These are phyloP conservation scores for Aspergillus jensenii DNA, from an alignment of 2,329 filamentous ascomycete genomes.

Conservation along the genomic window DNA sequence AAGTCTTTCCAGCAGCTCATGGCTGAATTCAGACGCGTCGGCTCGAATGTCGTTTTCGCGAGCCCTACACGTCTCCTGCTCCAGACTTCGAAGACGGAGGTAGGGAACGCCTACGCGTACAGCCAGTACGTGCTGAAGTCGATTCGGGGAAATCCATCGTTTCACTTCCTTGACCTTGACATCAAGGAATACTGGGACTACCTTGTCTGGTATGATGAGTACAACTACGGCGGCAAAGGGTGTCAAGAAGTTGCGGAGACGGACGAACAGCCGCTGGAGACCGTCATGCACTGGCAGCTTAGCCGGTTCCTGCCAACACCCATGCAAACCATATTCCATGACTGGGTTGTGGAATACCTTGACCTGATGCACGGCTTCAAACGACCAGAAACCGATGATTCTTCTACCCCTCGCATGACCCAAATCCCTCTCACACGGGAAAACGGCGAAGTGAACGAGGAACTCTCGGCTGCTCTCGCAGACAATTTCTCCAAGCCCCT, in stretches of 20 bases:
- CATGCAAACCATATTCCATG: slow-evolving; percentile 80
- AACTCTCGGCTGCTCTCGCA: slow-evolving; percentile 67
- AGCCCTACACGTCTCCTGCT: slow-evolving; percentile 84
- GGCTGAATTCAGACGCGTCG: slow-evolving; percentile 92
- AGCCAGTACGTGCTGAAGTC: slow-evolving; percentile 97
- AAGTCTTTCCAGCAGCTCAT: slow-evolving; percentile 97
- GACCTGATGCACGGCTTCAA: slow-evolving; percentile 90
- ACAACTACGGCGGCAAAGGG: slow-evolving; percentile 96
- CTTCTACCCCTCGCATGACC: slow-evolving; percentile 60
- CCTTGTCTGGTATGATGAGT: slow-evolving; percentile 97
- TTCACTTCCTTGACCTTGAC: slow-evolving; percentile 95
- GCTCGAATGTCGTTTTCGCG: slow-evolving; percentile 94
- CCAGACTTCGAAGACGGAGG: slow-evolving; percentile 94
- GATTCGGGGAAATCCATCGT: slow-evolving; percentile 90
- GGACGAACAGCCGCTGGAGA: slow-evolving; percentile 79
- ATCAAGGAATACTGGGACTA: slow-evolving; percentile 99
- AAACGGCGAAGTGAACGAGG: slow-evolving; percentile 61
- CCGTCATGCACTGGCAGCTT: slow-evolving; percentile 98
- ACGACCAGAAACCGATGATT: slow-evolving; percentile 61
- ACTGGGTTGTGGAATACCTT: slow-evolving; percentile 94
- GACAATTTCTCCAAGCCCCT: slow-evolving; percentile 83
- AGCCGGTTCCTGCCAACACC: slow-evolving; percentile 79
- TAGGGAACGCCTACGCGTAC: slow-evolving; percentile 95
- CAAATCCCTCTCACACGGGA: slow-evolving; percentile 57
- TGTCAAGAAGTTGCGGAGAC: slow-evolving; percentile 75